phyloP scores from a whole-genome alignment of 2,329 filamentous ascomycete genomes.

The Talaromyces piceae region DNA sequence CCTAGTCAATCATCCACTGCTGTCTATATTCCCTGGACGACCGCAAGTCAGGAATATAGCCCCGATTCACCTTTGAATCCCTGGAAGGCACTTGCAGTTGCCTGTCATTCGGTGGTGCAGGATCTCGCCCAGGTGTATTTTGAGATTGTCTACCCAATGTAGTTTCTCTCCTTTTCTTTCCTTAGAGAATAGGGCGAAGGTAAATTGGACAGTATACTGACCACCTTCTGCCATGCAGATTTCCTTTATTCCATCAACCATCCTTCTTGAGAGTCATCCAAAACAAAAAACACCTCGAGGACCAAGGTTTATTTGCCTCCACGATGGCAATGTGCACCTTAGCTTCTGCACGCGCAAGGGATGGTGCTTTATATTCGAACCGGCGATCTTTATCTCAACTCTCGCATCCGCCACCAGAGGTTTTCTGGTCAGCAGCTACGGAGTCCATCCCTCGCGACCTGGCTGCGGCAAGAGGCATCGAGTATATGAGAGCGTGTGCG shows the following conservation, averaged over 20 bases:
- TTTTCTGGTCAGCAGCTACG: background rate
- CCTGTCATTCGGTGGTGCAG: conserved; percentile 33
- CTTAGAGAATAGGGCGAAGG: no score
- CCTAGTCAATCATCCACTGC: conserved; percentile 3
- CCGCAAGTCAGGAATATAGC: conserved; percentile 14
- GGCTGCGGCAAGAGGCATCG: conserved; percentile 12
- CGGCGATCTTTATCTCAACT: conserved; percentile 34
- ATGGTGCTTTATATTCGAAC: conserved; percentile 40
- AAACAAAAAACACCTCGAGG: conserved; percentile 36
- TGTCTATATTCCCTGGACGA: conserved; percentile 14
- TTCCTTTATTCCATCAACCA: conserved; percentile 46
- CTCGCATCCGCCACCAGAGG: conserved; percentile 26
- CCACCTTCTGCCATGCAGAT: conserved; percentile 18
- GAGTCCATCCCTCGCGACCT: background rate
- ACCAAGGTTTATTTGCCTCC: conserved; percentile 41
- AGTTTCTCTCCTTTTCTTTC: background rate
- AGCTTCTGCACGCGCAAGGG: conserved; percentile 42
- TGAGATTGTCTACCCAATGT: conserved; percentile 48
- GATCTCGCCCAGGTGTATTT: conserved; percentile 45
- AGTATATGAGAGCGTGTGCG: conserved; percentile 41
- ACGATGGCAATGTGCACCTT: conserved; percentile 48
- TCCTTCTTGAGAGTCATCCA: conserved; percentile 36
- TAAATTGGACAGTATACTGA: no score
- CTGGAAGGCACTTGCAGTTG: conserved; percentile 37
- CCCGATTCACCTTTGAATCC: conserved; percentile 18